A percentile compares a stretch with the other conserved stretches of the same genome.
Evolutionary conservation across 495 filamentous ascomycete genomes (phyloP).

Genomic region (Xylaria flabelliformis): DNA sequence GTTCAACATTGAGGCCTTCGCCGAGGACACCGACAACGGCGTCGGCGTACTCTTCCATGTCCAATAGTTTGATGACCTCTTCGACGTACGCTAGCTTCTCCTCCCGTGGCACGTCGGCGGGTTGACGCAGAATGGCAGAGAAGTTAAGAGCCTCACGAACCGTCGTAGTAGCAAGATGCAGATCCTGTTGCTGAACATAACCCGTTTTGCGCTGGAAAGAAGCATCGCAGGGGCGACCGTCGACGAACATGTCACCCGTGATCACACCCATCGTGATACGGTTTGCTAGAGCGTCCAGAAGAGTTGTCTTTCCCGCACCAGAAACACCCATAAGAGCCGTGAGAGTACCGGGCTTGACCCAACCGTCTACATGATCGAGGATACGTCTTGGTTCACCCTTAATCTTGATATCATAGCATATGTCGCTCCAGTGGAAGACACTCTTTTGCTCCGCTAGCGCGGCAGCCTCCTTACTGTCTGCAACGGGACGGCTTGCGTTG

Average conservation of each 20-base stretch:
- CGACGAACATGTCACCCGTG: constrained; percentile 83
- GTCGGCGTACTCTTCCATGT: constrained; percentile 88
- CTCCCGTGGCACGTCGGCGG: constrained; percentile 65
- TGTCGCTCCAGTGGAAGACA: constrained; percentile 85
- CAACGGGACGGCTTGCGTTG: constrained; percentile 46
- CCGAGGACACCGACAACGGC: constrained; percentile 87
- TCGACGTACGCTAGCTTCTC: constrained; percentile 90
- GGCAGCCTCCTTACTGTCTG: constrained; percentile 55
- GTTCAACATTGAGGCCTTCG: constrained; percentile 92
- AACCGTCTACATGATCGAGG: constrained; percentile 83
- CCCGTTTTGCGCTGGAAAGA: constrained; percentile 94
- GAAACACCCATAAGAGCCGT: constrained; percentile 88
- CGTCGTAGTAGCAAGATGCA: constrained; percentile 84
- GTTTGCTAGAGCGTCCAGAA: constrained; percentile 75
- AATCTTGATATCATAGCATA: constrained; percentile 89
- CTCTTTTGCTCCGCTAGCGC: constrained; percentile 63
- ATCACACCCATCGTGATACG: constrained; percentile 88
- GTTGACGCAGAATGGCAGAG: constrained; percentile 83
- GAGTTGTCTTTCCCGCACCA: constrained; percentile 76
- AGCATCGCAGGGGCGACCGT: constrained; percentile 73
- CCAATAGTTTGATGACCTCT: constrained; percentile 86
- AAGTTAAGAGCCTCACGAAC: constrained; percentile 87
- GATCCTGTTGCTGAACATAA: constrained; percentile 95
- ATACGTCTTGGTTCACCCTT: constrained; percentile 77
- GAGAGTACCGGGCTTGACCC: constrained; percentile 89